These are phyloP conservation scores for Pilobolus umbonatus DNA, from an alignment of 192 early-diverging fungal species.

Conservation along the genomic window DNA sequence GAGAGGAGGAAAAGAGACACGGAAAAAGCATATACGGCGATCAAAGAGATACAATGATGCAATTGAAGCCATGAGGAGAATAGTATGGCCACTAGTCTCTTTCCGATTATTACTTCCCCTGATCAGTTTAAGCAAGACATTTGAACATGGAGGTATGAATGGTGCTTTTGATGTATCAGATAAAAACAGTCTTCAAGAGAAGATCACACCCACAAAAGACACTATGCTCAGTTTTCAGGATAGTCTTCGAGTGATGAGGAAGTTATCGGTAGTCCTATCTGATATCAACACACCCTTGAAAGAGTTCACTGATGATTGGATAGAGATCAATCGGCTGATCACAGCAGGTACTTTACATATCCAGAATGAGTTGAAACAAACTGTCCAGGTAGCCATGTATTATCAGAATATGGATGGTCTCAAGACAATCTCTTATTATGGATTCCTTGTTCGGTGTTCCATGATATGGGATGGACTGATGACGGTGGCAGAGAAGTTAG, in stretches of 20 bases:
- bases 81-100: conserved; percentile 6
- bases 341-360: conserved; percentile 2
- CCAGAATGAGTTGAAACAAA: not conserved
- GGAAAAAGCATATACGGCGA: conserved; percentile 1
- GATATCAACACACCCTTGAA: not conserved
- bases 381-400: not conserved
- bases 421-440: conserved; percentile 7
- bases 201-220: not conserved
- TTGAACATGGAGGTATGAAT: not conserved
- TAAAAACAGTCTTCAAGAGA: not conserved
- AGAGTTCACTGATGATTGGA: conserved; percentile 13
- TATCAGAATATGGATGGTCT: conserved; percentile 1
- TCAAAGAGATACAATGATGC: conserved; percentile 16
- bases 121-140: not conserved
- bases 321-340: conserved; percentile 8
- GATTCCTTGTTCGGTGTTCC: conserved; percentile 11
- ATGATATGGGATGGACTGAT: conserved; percentile 13
- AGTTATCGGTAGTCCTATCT: not conserved
- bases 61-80: conserved; percentile 6
- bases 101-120: conserved; percentile 3
- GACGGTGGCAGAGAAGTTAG: conserved; percentile 6
- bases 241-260: conserved; percentile 11
- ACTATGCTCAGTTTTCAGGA: conserved; percentile 3
- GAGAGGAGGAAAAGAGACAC: conserved; percentile 1
- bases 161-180: not conserved